Percentiles rank a stretch among this genome's conserved stretches.
Conservation (phyloP, 2,329 filamentous ascomycete species). For the Fusarium humuli region DNA sequence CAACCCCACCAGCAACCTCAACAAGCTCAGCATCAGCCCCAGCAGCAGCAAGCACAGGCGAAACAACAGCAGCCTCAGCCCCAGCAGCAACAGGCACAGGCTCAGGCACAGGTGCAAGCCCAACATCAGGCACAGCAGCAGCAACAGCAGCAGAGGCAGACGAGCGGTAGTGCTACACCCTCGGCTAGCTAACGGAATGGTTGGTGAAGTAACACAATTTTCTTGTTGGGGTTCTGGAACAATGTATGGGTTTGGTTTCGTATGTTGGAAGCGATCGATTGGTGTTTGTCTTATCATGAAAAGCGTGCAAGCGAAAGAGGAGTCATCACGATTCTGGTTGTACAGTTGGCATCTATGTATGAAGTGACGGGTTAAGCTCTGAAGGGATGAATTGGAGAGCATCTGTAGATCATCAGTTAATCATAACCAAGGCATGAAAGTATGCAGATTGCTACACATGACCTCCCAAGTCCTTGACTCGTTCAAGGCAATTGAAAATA, state of each 20-base stretch:
- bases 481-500: slow-evolving; percentile 30
- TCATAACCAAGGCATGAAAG: slow-evolving; percentile 27
- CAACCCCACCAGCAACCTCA: slow-evolving; percentile 45
- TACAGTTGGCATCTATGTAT: slow-evolving; percentile 28
- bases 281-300: slow-evolving; percentile 36
- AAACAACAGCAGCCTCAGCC: slow-evolving; percentile 40
- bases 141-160: slow-evolving; percentile 51
- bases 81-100: slow-evolving; percentile 18
- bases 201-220: neutral
- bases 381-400: slow-evolving; percentile 23
- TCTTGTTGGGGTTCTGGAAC: slow-evolving; percentile 27
- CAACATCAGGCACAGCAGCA: slow-evolving; percentile 34
- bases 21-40: slow-evolving; percentile 37
- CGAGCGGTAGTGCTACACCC: slow-evolving; percentile 56
- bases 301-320: slow-evolving; percentile 31
- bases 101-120: slow-evolving; percentile 19
- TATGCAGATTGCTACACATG: slow-evolving; percentile 13
- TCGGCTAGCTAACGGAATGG: slow-evolving; percentile 46
- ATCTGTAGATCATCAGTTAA: slow-evolving; percentile 42
- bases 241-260: slow-evolving; percentile 18
- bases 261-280: slow-evolving; percentile 21
- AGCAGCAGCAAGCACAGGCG: slow-evolving; percentile 27
- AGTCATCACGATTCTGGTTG: slow-evolving; percentile 24
- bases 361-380: slow-evolving; percentile 26
- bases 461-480: slow-evolving; percentile 27